Conservation (phyloP, 805 yeast genomes). For the Candida gorgasii region DNA sequence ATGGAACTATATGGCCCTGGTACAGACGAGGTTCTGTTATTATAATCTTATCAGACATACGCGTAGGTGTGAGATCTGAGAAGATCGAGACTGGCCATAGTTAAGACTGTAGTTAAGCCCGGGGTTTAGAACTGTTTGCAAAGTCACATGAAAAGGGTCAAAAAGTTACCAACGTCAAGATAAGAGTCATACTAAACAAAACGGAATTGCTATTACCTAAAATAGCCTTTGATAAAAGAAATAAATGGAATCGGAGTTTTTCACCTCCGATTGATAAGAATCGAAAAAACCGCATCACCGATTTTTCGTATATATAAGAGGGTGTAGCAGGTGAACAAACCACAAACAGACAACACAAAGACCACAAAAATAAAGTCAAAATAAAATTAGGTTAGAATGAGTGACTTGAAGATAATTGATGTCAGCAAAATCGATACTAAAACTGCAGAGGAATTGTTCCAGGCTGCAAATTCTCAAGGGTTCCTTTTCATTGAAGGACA, state of each 20-base stretch:
- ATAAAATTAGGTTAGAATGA: background rate
- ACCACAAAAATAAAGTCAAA: background rate
- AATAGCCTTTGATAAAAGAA: background rate
- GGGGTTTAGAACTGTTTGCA: background rate
- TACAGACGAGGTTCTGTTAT: conserved; percentile 16
- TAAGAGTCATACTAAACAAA: no score
- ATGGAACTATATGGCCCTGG: conserved; percentile 27
- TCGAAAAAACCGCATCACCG: conserved; percentile 4
- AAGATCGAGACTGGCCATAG: background rate
- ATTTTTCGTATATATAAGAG: background rate
- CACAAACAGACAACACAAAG: no score
- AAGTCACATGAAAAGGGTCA: no score
- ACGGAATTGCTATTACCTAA: no score
- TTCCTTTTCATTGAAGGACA: conserved; percentile 69
- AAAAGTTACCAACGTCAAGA: no score
- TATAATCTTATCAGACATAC: conserved; percentile 11
- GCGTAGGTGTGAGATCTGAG: conserved; percentile 4
- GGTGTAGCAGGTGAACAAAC: background rate
- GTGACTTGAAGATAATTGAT: conserved; percentile 52
- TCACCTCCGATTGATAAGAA: conserved; percentile 2
- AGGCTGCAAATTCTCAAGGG: conserved; percentile 65
- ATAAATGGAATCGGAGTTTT: background rate
- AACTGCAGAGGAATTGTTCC: conserved; percentile 53
- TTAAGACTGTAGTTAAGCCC: background rate
- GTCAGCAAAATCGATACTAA: conserved; percentile 43